Evolutionary conservation across 2,329 filamentous ascomycete genomes (phyloP).

Genomic region (Sporothrix curviconia): DNA sequence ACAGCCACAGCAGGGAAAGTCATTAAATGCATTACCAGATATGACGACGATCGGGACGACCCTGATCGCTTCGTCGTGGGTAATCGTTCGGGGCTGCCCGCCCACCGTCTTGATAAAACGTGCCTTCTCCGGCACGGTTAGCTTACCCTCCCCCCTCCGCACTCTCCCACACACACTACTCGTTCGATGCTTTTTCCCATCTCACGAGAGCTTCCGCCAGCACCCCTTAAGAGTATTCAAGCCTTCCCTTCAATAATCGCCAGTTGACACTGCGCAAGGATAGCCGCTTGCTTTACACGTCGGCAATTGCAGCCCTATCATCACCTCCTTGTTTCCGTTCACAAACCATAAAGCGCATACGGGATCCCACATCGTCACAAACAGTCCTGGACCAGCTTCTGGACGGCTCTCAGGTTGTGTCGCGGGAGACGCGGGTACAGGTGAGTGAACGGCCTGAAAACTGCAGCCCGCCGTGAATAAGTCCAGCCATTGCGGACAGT

Average conservation of each 20-base stretch:
- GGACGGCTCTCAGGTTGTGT: conserved; percentile 71
- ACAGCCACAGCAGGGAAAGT: no score
- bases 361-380: conserved; percentile 77
- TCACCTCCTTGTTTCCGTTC: conserved; percentile 74
- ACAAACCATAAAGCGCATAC: conserved; percentile 80
- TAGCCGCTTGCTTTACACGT: conserved; percentile 73
- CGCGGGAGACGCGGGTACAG: conserved; percentile 76
- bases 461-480: conserved; percentile 85
- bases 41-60: no score
- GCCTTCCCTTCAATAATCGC: conserved; percentile 28
- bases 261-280: conserved; percentile 68
- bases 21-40: no score
- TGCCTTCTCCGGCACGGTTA: no score
- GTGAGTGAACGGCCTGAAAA: conserved; percentile 87
- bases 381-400: conserved; percentile 74
- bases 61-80: no score
- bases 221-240: no score
- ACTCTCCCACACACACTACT: no score
- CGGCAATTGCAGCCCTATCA: conserved; percentile 66
- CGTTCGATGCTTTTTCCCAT: no score
- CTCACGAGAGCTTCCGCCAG: no score
- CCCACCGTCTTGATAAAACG: no score
- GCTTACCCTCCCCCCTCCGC: no score
- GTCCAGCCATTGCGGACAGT: conserved; percentile 81
- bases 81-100: no score